phyloP scores from a whole-genome alignment of 2,329 filamentous ascomycete genomes.

The Aphanoascus verrucosus region DNA sequence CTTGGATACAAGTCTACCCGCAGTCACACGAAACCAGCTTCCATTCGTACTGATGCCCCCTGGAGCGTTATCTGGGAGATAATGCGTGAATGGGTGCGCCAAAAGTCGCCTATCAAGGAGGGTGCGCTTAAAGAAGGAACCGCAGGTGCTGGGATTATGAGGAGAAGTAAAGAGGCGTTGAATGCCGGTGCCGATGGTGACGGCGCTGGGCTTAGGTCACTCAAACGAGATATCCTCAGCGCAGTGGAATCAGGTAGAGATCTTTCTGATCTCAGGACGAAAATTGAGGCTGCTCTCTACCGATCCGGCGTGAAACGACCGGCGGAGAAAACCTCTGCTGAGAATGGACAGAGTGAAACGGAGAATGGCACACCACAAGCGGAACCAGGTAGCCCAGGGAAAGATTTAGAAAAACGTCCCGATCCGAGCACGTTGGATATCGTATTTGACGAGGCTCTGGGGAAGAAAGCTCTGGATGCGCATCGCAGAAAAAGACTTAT shows the following conservation, averaged over 20 bases:
- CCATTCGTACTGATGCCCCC: slow-evolving; percentile 85
- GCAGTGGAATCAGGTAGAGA: slow-evolving; percentile 27
- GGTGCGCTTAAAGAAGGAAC: slow-evolving; percentile 58
- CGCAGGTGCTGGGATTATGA: slow-evolving; percentile 61
- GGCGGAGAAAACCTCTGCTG: background rate
- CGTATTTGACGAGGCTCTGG: slow-evolving; percentile 71
- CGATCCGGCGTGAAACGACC: slow-evolving; percentile 24
- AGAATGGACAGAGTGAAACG: background rate
- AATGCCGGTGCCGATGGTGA: slow-evolving; percentile 22
- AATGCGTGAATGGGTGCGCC: slow-evolving; percentile 81
- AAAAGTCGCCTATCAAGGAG: slow-evolving; percentile 66
- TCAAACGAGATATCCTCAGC: slow-evolving; percentile 31
- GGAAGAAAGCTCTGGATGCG: slow-evolving; percentile 46
- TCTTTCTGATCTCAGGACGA: slow-evolving; percentile 31
- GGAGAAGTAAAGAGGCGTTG: slow-evolving; percentile 28
- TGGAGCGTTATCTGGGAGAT: slow-evolving; percentile 87
- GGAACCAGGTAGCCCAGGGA: background rate
- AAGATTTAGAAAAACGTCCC: slow-evolving; percentile 1
- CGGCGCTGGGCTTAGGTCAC: slow-evolving; percentile 22
- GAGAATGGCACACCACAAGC: background rate
- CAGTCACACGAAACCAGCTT: slow-evolving; percentile 80
- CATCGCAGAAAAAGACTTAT: slow-evolving; percentile 57
- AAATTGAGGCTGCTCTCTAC: slow-evolving; percentile 38
- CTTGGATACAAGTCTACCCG: slow-evolving; percentile 74
- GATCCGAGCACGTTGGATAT: slow-evolving; percentile 45